Base-by-base conservation (phyloP, 2,329 filamentous ascomycete genomes). In the Rasamsonia emersonii region DNA sequence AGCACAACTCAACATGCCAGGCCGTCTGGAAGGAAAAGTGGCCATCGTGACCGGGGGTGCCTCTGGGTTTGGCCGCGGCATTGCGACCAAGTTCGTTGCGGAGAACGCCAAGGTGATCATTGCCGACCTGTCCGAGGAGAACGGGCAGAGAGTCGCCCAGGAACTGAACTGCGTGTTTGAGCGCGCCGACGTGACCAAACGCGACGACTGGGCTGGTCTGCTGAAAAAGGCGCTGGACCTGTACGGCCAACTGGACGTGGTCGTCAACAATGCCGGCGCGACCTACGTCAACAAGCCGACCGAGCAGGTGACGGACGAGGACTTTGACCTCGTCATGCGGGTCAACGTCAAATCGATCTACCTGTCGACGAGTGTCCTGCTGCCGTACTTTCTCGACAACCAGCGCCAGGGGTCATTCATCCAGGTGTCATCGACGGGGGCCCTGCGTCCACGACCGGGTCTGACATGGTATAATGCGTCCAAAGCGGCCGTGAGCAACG, bases 241-340 rank as follows among this genome's bases (percentile, higher is more conserved):
- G 17, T 35, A 43, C 26, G 49, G 51, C 4, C 39, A 42, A 5
- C 45, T 67, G 10, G 58, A 66, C 42, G 56, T 63, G 18, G 45
- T 68, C 10, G 47, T 67, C 37, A 67, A 67, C 39, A 67, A 66
- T 43, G 62, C 63, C 1, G 65, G 64, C 5, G 51, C 47, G 6
- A 49, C 46, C 5, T 57, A 54, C 39, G 34, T 28, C 31, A 58
- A 58, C 37, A 57, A 58, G 42, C 51, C 59, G 3, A 59, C 59
- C 1, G 36, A 41, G 4, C 50, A 54, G 17, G 58, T 62, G 11
- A 61, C 59, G 1, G 51, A 62, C 18, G 49, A 45, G 4, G 61
- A 64, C 28, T 63, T 58, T 33, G 55, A 61, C 29, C 44, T 45
- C 18, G 54, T 58, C 32, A 54, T 63, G 37, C 46, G 53, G 19